Percentiles rank a stretch among this genome's conserved stretches.
phyloP scores from a whole-genome alignment of 441 rosid genomes.

The Jatropha multifida region DNA sequence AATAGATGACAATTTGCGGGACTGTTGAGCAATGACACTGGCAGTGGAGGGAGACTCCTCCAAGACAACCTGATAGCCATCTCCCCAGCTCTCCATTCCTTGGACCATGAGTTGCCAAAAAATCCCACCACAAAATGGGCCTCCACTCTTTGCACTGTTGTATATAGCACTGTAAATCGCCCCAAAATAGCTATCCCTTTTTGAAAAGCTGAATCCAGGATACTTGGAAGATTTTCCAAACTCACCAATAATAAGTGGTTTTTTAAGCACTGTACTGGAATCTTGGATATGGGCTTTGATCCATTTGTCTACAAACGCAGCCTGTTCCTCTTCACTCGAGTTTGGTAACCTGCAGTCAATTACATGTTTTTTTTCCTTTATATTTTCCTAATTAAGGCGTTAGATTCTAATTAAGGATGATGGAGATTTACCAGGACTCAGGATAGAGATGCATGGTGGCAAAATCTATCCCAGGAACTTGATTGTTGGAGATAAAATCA shows the following conservation, averaged over 20 bases:
- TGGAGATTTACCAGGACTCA: slow-evolving; percentile 48
- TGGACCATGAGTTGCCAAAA: slow-evolving; percentile 63
- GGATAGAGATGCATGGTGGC: slow-evolving; percentile 68
- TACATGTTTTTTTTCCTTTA: too few relatives aligned
- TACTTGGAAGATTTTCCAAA: slow-evolving; percentile 54
- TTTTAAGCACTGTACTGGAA: slow-evolving; percentile 42
- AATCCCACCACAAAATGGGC: slow-evolving; percentile 49
- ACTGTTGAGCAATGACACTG: slow-evolving; percentile 50
- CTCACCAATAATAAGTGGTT: slow-evolving; percentile 59
- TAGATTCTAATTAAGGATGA: neutral
- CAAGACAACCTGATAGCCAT: slow-evolving; percentile 54
- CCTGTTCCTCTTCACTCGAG: slow-evolving; percentile 17
- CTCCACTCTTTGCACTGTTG: slow-evolving; percentile 40
- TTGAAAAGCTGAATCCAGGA: slow-evolving; percentile 40
- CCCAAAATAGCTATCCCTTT: slow-evolving; percentile 45
- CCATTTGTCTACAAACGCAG: slow-evolving; percentile 23
- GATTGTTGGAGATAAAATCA: slow-evolving; percentile 60
- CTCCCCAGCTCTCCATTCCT: slow-evolving; percentile 54
- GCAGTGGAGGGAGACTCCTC: slow-evolving; percentile 59
- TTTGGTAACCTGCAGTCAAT: slow-evolving; percentile 22
- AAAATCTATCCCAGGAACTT: slow-evolving; percentile 50
- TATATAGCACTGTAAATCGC: slow-evolving; percentile 48
- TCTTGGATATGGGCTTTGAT: slow-evolving; percentile 42
- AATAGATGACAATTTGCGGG: slow-evolving; percentile 41
- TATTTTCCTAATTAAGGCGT: too few relatives aligned